A percentile compares a stretch with the other conserved stretches of the same genome.
phyloP scores from a whole-genome alignment of 345 rosid species.

The Ricinus communis region DNA sequence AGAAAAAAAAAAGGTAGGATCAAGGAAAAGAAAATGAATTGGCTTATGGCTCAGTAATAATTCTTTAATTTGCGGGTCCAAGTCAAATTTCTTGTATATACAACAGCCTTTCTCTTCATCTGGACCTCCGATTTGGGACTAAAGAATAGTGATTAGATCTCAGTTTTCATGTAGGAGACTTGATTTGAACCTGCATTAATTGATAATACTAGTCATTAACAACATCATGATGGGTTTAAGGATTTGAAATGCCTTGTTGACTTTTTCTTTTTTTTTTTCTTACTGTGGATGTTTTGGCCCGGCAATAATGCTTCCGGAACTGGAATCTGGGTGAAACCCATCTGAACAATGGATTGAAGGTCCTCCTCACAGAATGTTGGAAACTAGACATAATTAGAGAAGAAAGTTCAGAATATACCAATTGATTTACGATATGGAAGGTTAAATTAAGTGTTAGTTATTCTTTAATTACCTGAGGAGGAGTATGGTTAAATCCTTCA shows the following conservation, averaged over 20 bases:
- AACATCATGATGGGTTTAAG: neutral
- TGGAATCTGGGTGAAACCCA: conserved; percentile 63
- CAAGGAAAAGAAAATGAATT: neutral
- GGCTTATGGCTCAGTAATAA: too few species aligned
- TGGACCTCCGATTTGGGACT: conserved; percentile 28
- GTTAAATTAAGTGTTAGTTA: neutral
- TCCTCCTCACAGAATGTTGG: conserved; percentile 65
- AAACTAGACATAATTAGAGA: conserved; percentile 35
- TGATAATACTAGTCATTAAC: conserved; percentile 16
- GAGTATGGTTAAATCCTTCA: conserved; percentile 40
- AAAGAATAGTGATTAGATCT: conserved; percentile 51
- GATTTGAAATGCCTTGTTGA: too few species aligned
- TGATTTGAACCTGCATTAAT: conserved; percentile 52
- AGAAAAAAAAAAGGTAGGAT: conserved; percentile 9
- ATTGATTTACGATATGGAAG: neutral
- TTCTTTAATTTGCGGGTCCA: conserved; percentile 30
- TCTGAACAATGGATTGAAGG: conserved; percentile 68
- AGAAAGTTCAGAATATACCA: neutral
- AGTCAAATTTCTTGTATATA: conserved; percentile 46
- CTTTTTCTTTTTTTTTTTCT: neutral
- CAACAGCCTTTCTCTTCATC: conserved; percentile 41
- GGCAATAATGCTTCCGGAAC: conserved; percentile 30
- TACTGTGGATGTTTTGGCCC: conserved; percentile 42
- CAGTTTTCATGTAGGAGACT: conserved; percentile 53
- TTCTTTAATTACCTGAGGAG: conserved; percentile 44